phyloP scores from a whole-genome alignment of 1,284 basidiomycete genomes.

The Ustilago bromivora region DNA sequence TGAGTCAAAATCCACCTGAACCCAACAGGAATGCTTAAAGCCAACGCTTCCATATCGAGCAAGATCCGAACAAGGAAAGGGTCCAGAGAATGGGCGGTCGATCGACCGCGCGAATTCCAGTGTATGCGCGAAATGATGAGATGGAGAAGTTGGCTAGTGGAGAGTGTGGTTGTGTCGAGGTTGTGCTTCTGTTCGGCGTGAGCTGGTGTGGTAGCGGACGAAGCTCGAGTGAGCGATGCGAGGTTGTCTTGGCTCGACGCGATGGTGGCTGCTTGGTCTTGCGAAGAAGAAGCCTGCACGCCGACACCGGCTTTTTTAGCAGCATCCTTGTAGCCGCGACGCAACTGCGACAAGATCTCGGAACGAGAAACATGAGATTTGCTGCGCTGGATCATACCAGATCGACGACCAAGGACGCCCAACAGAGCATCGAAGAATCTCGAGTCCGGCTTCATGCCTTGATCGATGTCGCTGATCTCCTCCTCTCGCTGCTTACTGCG shows the following conservation, averaged over 20 bases:
- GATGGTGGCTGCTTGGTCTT: neutral
- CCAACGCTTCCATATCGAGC: constrained; percentile 37
- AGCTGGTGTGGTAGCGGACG: neutral
- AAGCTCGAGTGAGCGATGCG: neutral
- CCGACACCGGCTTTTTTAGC: constrained; percentile 2
- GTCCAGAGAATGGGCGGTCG: constrained; percentile 23
- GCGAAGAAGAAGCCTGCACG: neutral
- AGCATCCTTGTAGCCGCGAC: constrained; percentile 18
- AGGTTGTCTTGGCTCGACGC: neutral
- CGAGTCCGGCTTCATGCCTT: constrained; percentile 19
- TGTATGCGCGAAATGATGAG: constrained; percentile 12
- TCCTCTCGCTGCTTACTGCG: neutral
- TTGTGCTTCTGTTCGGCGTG: neutral
- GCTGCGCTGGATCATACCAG: constrained; percentile 34
- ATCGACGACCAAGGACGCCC: constrained; percentile 38
- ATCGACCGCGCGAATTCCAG: constrained; percentile 35
- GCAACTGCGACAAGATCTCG: constrained; percentile 20
- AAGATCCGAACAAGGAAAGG: constrained; percentile 35
- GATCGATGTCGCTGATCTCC: neutral
- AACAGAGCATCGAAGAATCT: constrained; percentile 42
- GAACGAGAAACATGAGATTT: constrained; percentile 24
- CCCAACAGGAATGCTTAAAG: constrained; percentile 28
- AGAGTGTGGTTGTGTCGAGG: neutral
- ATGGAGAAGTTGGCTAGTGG: constrained; percentile 10
- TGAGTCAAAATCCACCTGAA: constrained; percentile 35